Conservation (phyloP, 805 yeast species). For the Metschnikowia drakensbergensis region DNA sequence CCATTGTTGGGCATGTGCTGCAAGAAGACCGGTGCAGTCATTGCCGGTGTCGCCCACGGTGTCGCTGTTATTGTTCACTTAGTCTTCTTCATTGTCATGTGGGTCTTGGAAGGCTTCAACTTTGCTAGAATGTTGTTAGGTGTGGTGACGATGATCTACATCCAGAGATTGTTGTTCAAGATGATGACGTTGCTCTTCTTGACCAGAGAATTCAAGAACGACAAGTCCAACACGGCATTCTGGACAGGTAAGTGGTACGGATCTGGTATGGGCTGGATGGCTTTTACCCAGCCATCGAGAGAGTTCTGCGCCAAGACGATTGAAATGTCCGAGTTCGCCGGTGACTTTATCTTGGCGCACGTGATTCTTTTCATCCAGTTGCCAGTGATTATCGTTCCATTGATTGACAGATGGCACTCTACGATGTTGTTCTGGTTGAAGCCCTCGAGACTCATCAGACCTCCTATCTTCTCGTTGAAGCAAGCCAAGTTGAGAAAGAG, state of each 20-base stretch:
- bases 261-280: slow-evolving; percentile 87
- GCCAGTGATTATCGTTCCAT: slow-evolving; percentile 82
- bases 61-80: slow-evolving; percentile 85
- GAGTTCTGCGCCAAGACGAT: slow-evolving; percentile 92
- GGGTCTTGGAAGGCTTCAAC: slow-evolving; percentile 93
- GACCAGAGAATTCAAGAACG: slow-evolving; percentile 95
- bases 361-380: slow-evolving; percentile 80
- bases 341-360: slow-evolving; percentile 94
- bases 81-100: slow-evolving; percentile 87
- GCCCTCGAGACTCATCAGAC: slow-evolving; percentile 94
- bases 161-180: slow-evolving; percentile 86
- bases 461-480: slow-evolving; percentile 94
- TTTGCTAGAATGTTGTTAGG: slow-evolving; percentile 88
- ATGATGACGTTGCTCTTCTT: slow-evolving; percentile 70
- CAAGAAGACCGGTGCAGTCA: slow-evolving; percentile 92
- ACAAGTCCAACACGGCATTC: slow-evolving; percentile 95
- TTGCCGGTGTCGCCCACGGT: slow-evolving; percentile 96
- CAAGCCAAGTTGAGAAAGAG: slow-evolving; percentile 95
- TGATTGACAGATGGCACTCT: slow-evolving; percentile 95
- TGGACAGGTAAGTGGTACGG: slow-evolving; percentile 99
- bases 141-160: slow-evolving; percentile 73
- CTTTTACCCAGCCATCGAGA: slow-evolving; percentile 93
- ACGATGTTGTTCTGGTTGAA: slow-evolving; percentile 98
- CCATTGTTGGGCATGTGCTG: slow-evolving; percentile 93
- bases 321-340: slow-evolving; percentile 93